phyloP scores from a whole-genome alignment of 345 rosid genomes.

The Dipteronia sinensis region DNA sequence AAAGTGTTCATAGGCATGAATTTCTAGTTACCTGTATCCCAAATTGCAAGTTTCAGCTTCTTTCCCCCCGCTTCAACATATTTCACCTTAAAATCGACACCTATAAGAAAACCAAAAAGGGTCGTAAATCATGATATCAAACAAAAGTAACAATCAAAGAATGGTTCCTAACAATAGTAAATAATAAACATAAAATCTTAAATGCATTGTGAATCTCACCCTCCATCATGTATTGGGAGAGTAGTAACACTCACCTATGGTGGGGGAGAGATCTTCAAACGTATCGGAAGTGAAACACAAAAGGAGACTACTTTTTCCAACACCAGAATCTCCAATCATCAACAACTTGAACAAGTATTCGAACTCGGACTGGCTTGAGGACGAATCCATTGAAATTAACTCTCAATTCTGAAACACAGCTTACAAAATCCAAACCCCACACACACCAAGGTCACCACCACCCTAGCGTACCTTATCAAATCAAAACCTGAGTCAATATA shows the following conservation, averaged over 20 bases:
- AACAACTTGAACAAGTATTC: conserved; percentile 52
- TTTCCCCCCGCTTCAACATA: conserved; percentile 71
- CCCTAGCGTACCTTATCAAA: too few relatives aligned
- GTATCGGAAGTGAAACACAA: conserved; percentile 45
- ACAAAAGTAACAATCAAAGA: not conserved
- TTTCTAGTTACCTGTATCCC: conserved; percentile 79
- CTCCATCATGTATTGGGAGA: not conserved
- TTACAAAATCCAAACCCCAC: too few relatives aligned
- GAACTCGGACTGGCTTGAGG: conserved; percentile 29
- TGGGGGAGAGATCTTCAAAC: conserved; percentile 49
- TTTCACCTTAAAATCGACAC: conserved; percentile 96
- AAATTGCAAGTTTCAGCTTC: conserved; percentile 91
- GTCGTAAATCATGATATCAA: not conserved
- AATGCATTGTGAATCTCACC: not conserved
- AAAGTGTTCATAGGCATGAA: not conserved
- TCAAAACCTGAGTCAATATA: too few relatives aligned
- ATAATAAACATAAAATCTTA: not conserved
- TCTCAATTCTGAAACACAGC: not conserved
- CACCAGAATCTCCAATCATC: conserved; percentile 62
- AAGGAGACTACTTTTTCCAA: conserved; percentile 59
- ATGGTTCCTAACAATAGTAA: not conserved
- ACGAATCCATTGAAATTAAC: conserved; percentile 29
- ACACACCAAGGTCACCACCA: too few relatives aligned
- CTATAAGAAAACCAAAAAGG: conserved; percentile 29
- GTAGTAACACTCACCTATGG: conserved; percentile 40